A percentile compares a stretch with the other conserved stretches of the same genome.
Conservation (phyloP, 768 basidiomycete genomes). For the Auriscalpium orientale region DNA sequence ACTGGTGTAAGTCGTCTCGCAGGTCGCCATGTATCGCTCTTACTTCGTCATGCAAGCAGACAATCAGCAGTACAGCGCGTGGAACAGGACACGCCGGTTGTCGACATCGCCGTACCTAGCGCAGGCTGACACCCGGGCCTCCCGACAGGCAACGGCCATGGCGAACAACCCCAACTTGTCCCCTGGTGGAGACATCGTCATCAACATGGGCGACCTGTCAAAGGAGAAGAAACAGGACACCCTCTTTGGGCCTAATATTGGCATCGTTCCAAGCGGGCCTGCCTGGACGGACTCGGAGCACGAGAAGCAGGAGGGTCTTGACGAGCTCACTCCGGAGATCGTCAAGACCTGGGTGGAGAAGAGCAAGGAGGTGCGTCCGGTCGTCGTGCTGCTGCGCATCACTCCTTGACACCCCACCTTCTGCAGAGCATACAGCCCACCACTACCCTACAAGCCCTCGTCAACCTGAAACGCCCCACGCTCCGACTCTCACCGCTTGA, state of each 20-base stretch:
- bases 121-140: constrained; percentile 39
- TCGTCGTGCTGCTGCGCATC: neutral
- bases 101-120: constrained; percentile 47
- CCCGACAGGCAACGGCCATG: constrained; percentile 43
- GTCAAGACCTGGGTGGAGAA: constrained; percentile 81
- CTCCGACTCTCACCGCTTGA: constrained; percentile 67
- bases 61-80: constrained; percentile 44
- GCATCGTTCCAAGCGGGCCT: constrained; percentile 60
- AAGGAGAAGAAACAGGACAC: constrained; percentile 63
- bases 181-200: constrained; percentile 15
- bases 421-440: constrained; percentile 70
- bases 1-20: constrained; percentile 31
- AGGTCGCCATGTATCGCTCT: constrained; percentile 5
- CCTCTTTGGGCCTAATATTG: constrained; percentile 89
- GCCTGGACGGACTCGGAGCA: constrained; percentile 55
- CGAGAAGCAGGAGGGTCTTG: constrained; percentile 52
- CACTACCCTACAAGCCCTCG: constrained; percentile 88
- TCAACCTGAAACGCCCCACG: constrained; percentile 89
- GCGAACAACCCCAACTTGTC: constrained; percentile 25
- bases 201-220: constrained; percentile 26
- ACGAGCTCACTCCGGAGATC: constrained; percentile 74
- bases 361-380: constrained; percentile 66
- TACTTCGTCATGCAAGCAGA: constrained; percentile 24
- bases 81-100: constrained; percentile 51
- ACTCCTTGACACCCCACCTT: neutral